Conservation (phyloP, 345 rosid genomes). For the Sonneratia caseolaris region DNA sequence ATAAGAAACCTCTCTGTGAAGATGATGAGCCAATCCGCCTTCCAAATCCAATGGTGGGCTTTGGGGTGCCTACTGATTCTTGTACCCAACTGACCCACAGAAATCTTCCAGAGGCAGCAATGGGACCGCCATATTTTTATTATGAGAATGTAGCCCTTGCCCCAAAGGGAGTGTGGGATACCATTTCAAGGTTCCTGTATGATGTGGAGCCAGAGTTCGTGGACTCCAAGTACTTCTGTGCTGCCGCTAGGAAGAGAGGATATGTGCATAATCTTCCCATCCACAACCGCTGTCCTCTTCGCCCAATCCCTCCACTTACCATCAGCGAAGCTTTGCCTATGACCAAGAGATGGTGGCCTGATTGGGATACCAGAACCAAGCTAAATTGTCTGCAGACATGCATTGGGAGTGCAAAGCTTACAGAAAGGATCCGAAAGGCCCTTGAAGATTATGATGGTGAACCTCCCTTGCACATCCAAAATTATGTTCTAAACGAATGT, state of each 20-base stretch:
- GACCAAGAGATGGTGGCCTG: constrained; percentile 84
- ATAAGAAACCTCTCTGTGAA: constrained; percentile 17
- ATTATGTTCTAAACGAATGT: constrained; percentile 54
- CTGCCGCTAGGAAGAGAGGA: constrained; percentile 87
- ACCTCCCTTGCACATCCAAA: constrained; percentile 46
- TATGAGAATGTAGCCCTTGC: constrained; percentile 91
- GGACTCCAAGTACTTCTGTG: constrained; percentile 73
- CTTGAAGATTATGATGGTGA: constrained; percentile 36
- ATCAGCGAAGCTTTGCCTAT: constrained; percentile 67
- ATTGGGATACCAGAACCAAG: constrained; percentile 71
- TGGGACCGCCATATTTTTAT: constrained; percentile 72
- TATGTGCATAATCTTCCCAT: constrained; percentile 84
- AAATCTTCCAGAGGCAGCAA: constrained; percentile 48
- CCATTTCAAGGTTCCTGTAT: constrained; percentile 55
- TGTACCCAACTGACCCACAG: constrained; percentile 19
- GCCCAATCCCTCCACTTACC: constrained; percentile 60
- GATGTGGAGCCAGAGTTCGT: constrained; percentile 81
- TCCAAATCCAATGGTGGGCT: constrained; percentile 87
- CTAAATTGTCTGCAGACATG: constrained; percentile 73
- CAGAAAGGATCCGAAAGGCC: constrained; percentile 61
- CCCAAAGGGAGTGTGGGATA: constrained; percentile 86
- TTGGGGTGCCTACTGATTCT: constrained; percentile 59
- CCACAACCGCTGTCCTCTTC: constrained; percentile 46
- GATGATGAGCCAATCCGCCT: constrained; percentile 52
- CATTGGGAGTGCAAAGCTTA: constrained; percentile 52